Evolutionary conservation across 2,329 filamentous ascomycete genomes (phyloP).

Genomic region (Pyrenophora teres): DNA sequence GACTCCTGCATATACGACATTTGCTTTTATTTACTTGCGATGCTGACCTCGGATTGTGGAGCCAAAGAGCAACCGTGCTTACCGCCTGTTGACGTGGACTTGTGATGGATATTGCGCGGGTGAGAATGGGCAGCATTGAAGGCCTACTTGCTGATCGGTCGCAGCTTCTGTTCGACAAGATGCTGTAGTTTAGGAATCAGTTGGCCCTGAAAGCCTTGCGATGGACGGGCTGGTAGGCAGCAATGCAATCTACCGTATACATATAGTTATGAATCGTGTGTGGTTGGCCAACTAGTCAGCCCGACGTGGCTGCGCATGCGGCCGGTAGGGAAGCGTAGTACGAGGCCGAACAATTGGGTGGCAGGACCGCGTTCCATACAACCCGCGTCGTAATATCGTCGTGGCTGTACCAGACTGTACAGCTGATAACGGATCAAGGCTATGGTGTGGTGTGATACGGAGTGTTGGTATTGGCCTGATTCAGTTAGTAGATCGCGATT

Average conservation of each 20-base stretch:
- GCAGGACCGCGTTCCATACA: background rate
- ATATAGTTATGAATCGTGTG: background rate
- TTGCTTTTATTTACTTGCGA: background rate
- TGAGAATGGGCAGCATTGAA: too few species aligned
- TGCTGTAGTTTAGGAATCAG: background rate
- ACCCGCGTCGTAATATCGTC: background rate
- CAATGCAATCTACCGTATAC: too few species aligned
- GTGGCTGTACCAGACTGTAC: background rate
- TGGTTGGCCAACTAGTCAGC: background rate
- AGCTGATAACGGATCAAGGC: too few species aligned
- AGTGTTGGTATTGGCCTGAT: too few species aligned
- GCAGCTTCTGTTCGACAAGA: background rate
- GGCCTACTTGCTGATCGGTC: background rate
- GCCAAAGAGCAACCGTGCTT: too few species aligned
- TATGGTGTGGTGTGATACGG: too few species aligned
- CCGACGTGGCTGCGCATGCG: slow-evolving; percentile 17
- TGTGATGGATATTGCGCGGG: too few species aligned
- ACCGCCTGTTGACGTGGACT: too few species aligned
- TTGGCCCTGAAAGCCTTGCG: background rate
- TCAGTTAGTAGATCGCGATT: background rate
- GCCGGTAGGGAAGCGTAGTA: slow-evolving; percentile 8
- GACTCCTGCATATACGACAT: slow-evolving; percentile 6
- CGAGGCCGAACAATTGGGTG: slow-evolving; percentile 11
- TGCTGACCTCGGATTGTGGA: background rate
- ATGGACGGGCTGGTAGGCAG: background rate